Conservation (phyloP, 2,329 filamentous ascomycete genomes). For the Monosporascus sp. region DNA sequence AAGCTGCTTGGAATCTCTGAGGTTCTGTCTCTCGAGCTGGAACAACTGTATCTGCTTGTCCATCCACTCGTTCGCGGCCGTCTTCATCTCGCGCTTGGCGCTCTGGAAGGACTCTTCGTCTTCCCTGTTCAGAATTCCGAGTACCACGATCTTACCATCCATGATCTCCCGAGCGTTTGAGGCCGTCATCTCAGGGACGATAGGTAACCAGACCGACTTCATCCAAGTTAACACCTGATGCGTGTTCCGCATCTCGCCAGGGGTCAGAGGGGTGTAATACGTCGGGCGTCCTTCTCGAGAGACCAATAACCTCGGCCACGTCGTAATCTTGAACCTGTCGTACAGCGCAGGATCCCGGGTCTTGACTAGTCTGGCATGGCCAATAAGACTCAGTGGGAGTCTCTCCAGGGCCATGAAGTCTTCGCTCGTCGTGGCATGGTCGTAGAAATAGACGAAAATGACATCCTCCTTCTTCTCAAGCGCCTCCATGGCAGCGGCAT, state of each 20-base stretch:
- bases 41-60: constrained; percentile 90
- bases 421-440: constrained; percentile 87
- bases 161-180: constrained; percentile 92
- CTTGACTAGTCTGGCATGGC: constrained; percentile 88
- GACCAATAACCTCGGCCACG: constrained; percentile 90
- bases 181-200: constrained; percentile 89
- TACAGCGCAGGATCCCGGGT: constrained; percentile 73
- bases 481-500: constrained; percentile 68
- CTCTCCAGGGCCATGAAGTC: constrained; percentile 87
- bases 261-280: constrained; percentile 83
- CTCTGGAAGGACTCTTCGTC: constrained; percentile 72
- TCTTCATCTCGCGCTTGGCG: constrained; percentile 88
- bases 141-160: constrained; percentile 89
- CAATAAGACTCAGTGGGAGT: constrained; percentile 81
- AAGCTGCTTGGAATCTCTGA: constrained; percentile 90
- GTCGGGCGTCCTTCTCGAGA: constrained; percentile 83
- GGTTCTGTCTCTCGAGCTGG: constrained; percentile 86
- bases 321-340: constrained; percentile 88
- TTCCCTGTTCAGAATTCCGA: constrained; percentile 79
- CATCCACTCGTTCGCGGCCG: constrained; percentile 94
- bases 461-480: constrained; percentile 93
- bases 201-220: constrained; percentile 91
- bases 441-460: constrained; percentile 96
- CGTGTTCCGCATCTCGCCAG: constrained; percentile 87
- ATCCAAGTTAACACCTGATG: constrained; percentile 83